Conservation (phyloP, 768 basidiomycete genomes). For the Xerocomus brunneocitrinus region DNA sequence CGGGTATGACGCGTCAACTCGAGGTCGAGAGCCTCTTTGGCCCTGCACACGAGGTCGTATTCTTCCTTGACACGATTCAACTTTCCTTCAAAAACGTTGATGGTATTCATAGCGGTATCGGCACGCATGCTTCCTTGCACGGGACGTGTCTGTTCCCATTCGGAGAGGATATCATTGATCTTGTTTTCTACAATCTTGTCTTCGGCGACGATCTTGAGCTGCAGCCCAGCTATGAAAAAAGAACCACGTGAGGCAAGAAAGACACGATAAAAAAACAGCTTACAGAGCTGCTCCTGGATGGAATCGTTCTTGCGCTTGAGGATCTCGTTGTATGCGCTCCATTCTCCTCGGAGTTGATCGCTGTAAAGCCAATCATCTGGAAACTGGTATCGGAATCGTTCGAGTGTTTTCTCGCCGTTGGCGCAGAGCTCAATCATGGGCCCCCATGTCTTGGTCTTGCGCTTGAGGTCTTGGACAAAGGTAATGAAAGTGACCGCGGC, state of each 20-base stretch:
- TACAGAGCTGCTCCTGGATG: constrained; percentile 96
- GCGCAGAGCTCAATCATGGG: constrained; percentile 95
- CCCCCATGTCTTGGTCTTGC: constrained; percentile 94
- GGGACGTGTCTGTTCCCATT: constrained; percentile 96
- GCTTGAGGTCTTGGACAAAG: constrained; percentile 98
- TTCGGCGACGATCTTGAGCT: constrained; percentile 98
- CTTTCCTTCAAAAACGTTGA: constrained; percentile 92
- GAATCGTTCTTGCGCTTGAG: constrained; percentile 96
- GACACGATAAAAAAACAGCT: constrained; percentile 20
- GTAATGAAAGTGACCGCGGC: constrained; percentile 99
- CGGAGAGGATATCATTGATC: constrained; percentile 82
- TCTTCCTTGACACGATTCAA: constrained; percentile 88
- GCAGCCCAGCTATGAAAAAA: constrained; percentile 71
- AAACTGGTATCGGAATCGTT: constrained; percentile 95
- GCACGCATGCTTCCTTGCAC: constrained; percentile 96
- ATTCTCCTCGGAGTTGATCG: constrained; percentile 95
- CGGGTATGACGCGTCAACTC: constrained; percentile 88
- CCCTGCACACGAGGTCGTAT: constrained; percentile 90
- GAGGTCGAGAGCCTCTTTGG: constrained; percentile 95
- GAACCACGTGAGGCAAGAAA: constrained; percentile 3
- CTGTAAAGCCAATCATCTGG: constrained; percentile 97
- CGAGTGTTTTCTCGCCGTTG: constrained; percentile 93
- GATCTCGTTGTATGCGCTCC: constrained; percentile 98
- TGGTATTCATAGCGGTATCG: constrained; percentile 93
- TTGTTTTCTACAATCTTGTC: constrained; percentile 98